Evolutionary conservation across 345 rosid species (phyloP).

Genomic region (Murraya paniculata): DNA sequence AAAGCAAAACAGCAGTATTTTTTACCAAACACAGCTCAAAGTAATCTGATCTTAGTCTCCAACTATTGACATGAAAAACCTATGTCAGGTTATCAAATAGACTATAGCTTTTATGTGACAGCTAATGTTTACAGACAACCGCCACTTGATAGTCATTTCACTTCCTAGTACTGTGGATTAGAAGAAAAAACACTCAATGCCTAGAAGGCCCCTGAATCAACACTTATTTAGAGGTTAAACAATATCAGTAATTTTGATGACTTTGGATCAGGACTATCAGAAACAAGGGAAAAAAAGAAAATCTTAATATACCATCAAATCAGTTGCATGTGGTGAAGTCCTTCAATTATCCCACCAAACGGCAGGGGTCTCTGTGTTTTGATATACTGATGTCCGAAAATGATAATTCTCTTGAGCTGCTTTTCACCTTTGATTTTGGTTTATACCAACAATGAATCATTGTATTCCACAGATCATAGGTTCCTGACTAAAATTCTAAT

Average conservation of each 20-base stretch:
- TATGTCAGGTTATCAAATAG: background rate
- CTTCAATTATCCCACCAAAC: background rate
- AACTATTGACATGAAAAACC: background rate
- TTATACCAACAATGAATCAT: background rate
- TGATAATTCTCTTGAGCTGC: background rate
- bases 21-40: background rate
- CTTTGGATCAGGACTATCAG: background rate
- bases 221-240: background rate
- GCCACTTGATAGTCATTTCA: background rate
- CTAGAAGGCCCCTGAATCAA: background rate
- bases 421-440: background rate
- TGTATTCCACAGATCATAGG: background rate
- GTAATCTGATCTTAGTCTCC: no score
- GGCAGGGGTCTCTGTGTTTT: background rate
- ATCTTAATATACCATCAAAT: background rate
- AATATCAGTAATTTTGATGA: background rate
- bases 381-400: background rate
- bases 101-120: background rate
- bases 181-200: background rate
- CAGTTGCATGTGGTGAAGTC: background rate
- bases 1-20: background rate
- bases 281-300: background rate
- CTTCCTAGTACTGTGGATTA: background rate
- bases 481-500: constrained; percentile 19
- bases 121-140: background rate